Base-by-base conservation (phyloP, 352 stramenopile genomes). In the Globisporangium camurandrum region DNA sequence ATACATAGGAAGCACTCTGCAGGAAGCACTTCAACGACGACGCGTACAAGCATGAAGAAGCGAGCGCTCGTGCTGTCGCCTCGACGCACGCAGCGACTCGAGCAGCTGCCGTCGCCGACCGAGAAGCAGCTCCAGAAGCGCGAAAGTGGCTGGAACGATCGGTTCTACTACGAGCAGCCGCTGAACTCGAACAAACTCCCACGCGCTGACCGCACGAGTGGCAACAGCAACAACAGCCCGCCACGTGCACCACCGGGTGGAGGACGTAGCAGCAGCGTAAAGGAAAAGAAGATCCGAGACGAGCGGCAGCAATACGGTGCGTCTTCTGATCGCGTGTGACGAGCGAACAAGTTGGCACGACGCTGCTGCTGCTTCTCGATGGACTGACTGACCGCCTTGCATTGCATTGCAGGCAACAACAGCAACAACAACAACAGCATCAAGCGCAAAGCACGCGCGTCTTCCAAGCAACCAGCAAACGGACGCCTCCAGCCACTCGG, bases 111-210 rank as follows among this genome's bases (percentile, higher is more conserved):
- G 38, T 67, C 58, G 14, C 63, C 75, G 1, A 72, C 61, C 0
- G 59, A 80, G 22, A 56, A 81, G 30, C 64, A 86, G 46, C 47
- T 88, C 22, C 66, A 73, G 44, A 64, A 77, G 30, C 76, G 75
- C 26, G 76, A 91, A 33, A 71, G 77, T 45, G 79, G 70, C 7
- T 91, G 76, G 76, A 86, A 91, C 36, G 73, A 84, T 51, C 76
- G 76, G 1, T 91, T 91, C 50, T 61, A 67, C 20, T 63, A 81
- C 12, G 67, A 86, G n/a, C 58, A 62, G 24, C 73, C 69, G 4
- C 57, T 57, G 14, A 75, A 75, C 34, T 68, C 66, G 6, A 85
- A 74, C 33, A 80, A 83, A 34, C 57, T 57, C 1, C 56, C 48
- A 6, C 64, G 62, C 8, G 44, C 64, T 3, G 51, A 66, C n/a